Evolutionary conservation across 1,284 basidiomycete genomes (phyloP).

Genomic region (Puccinia polysora): DNA sequence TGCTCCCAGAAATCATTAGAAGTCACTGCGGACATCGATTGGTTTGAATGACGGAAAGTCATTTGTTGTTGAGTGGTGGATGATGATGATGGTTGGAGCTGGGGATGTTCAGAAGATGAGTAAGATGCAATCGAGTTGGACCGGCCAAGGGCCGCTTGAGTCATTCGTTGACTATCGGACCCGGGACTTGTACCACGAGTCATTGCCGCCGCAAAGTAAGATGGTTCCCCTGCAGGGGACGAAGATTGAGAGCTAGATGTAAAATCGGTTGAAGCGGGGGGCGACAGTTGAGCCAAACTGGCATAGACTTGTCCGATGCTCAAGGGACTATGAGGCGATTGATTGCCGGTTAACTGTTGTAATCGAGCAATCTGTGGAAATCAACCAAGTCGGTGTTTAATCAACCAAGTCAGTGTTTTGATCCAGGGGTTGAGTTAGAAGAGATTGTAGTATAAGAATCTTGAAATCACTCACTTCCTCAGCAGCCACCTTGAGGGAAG

Average conservation of each 20-base stretch:
- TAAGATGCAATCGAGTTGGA: too few species aligned
- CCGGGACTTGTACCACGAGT: too few species aligned
- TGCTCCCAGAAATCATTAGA: too few species aligned
- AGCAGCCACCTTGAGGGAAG: neutral
- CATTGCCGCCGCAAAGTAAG: too few species aligned
- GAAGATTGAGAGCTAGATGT: constrained; percentile 21
- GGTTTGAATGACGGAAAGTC: too few species aligned
- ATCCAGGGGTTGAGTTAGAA: neutral
- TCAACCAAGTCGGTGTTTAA: neutral
- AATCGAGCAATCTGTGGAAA: neutral
- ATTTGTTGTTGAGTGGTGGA: too few species aligned
- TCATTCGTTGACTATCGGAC: too few species aligned
- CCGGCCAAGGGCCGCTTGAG: too few species aligned
- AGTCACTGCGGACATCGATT: too few species aligned
- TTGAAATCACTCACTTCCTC: constrained; percentile 24
- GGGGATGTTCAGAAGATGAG: too few species aligned
- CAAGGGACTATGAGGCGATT: constrained; percentile 5
- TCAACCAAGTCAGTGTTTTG: neutral
- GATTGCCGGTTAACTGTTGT: neutral
- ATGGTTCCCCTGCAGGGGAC: constrained; percentile 3
- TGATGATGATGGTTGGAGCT: too few species aligned
- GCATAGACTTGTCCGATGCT: constrained; percentile 22
- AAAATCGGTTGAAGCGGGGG: constrained; percentile 28
- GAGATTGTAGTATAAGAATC: neutral
- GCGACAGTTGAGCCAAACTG: constrained; percentile 23